phyloP scores from a whole-genome alignment of 352 stramenopile species.

The Phytophthora megakarya region DNA sequence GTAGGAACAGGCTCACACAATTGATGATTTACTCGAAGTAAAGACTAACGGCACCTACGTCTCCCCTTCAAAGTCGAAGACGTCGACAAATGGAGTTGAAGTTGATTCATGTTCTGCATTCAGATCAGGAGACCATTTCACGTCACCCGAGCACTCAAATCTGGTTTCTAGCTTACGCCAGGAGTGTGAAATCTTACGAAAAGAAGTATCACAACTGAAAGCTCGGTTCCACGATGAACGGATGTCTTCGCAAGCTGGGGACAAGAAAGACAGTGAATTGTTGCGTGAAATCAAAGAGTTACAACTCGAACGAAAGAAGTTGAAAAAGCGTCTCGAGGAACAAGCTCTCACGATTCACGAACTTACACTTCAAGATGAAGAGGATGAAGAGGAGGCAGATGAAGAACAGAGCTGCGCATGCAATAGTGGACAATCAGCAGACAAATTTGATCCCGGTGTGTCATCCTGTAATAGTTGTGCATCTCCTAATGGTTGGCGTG shows the following conservation, averaged over 20 bases:
- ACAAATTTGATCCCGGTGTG: slow-evolving; percentile 14
- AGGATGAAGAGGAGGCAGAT: slow-evolving; percentile 34
- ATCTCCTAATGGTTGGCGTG: slow-evolving; percentile 9
- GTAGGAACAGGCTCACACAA: slow-evolving; percentile 77
- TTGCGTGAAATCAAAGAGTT: slow-evolving; percentile 47
- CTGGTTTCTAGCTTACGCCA: slow-evolving; percentile 25
- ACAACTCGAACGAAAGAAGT: slow-evolving; percentile 47
- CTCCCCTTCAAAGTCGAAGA: slow-evolving; percentile 38
- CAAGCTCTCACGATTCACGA: slow-evolving; percentile 81
- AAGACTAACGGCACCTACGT: slow-evolving; percentile 44
- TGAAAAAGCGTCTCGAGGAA: slow-evolving; percentile 55
- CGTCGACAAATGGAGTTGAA: slow-evolving; percentile 4
- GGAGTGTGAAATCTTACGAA: slow-evolving; percentile 25
- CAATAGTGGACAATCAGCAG: slow-evolving; percentile 16
- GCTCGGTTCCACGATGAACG: slow-evolving; percentile 30
- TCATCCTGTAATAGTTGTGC: slow-evolving; percentile 27
- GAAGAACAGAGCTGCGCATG: slow-evolving; percentile 24
- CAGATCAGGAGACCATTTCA: background rate
- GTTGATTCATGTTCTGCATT: slow-evolving; percentile 9
- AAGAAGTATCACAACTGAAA: slow-evolving; percentile 31
- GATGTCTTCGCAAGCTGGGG: slow-evolving; percentile 33
- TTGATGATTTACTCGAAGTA: slow-evolving; percentile 68
- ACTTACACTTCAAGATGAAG: slow-evolving; percentile 70
- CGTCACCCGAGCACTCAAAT: slow-evolving; percentile 16
- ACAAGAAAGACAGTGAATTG: slow-evolving; percentile 43